Conservation (phyloP, 192 early-diverging fungal species). For the Cetraspora pellucida region DNA sequence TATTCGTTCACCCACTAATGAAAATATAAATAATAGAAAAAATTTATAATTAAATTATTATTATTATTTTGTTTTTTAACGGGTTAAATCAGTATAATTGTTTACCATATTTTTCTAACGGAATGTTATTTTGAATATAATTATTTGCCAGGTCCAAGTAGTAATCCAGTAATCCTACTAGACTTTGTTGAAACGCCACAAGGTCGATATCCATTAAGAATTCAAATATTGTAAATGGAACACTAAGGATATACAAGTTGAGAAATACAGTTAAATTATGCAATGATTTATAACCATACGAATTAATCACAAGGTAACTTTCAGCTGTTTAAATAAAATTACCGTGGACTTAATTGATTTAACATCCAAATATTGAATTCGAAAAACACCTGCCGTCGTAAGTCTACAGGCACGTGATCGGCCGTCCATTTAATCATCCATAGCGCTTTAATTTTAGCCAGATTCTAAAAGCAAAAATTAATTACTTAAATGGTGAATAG, state of each 20-base stretch:
- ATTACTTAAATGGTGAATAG: no score
- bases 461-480: no score
- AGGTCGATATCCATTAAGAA: neutral
- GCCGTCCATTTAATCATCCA: no score
- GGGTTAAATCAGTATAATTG: no score
- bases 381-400: neutral
- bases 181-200: neutral
- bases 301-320: neutral
- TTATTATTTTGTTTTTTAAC: no score
- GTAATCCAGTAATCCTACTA: neutral
- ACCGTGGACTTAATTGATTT: neutral
- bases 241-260: neutral
- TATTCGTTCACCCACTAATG: neutral
- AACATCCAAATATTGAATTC: neutral
- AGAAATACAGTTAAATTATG: neutral
- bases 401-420: no score
- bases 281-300: neutral
- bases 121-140: neutral
- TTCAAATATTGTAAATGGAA: constrained; percentile 1
- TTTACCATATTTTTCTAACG: no score
- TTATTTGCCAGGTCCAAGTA: neutral
- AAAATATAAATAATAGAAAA: neutral
- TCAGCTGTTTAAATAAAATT: neutral
- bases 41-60: no score
- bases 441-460: no score